Conservation (phyloP, 495 filamentous ascomycete genomes). For the Mycothermus thermophilus region DNA sequence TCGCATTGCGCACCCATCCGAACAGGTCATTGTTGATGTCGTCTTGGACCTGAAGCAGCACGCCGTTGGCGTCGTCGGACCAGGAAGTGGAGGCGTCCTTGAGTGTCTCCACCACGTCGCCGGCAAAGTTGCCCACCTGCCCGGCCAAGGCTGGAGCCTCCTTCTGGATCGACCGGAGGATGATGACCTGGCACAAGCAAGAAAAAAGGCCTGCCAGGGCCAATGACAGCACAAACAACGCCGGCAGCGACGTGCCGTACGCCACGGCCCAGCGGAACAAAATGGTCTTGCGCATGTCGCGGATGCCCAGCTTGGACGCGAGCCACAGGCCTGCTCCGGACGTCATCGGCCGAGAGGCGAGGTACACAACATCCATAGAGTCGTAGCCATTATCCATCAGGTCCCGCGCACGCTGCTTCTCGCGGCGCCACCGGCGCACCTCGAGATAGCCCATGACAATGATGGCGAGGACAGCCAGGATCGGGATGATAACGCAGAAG, state of each 20-base stretch:
- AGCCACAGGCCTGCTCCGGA: slow-evolving; percentile 56
- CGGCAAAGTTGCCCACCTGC: slow-evolving; percentile 71
- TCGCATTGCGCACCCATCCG: slow-evolving; percentile 77
- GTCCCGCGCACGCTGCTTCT: slow-evolving; percentile 53
- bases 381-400: slow-evolving; percentile 53
- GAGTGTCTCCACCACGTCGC: slow-evolving; percentile 58
- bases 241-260: slow-evolving; percentile 72
- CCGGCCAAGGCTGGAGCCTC: slow-evolving; percentile 60
- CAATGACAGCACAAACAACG: slow-evolving; percentile 75
- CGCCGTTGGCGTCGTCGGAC: slow-evolving; percentile 62
- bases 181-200: slow-evolving; percentile 71
- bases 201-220: slow-evolving; percentile 73
- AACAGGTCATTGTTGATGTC: slow-evolving; percentile 75
- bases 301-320: slow-evolving; percentile 47
- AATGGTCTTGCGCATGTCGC: slow-evolving; percentile 45
- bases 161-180: slow-evolving; percentile 58
- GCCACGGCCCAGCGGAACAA: slow-evolving; percentile 74
- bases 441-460: slow-evolving; percentile 69
- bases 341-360: slow-evolving; percentile 66
- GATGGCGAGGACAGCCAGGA: slow-evolving; percentile 57
- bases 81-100: slow-evolving; percentile 62
- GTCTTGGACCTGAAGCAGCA: slow-evolving; percentile 49
- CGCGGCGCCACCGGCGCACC: slow-evolving; percentile 59
- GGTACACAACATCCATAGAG: slow-evolving; percentile 79
- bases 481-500: slow-evolving; percentile 55